These are phyloP conservation scores for Amphibolis antarctica DNA, from an alignment of 106 monocot species.

Conservation along the genomic window DNA sequence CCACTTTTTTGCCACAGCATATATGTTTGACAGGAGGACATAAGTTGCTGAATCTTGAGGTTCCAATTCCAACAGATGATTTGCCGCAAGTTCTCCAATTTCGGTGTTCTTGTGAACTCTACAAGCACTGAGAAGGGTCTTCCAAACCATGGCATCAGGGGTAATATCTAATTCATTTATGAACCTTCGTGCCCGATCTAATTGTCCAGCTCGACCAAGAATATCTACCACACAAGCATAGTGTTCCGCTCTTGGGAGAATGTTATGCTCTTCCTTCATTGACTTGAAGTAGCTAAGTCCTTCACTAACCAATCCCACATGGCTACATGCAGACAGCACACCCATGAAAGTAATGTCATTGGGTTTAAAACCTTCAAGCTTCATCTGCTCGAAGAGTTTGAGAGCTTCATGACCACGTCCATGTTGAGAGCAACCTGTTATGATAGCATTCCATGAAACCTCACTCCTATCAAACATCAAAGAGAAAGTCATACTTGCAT, in stretches of 20 bases:
- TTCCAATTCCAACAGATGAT: conserved; percentile 50
- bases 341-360: conserved; percentile 63
- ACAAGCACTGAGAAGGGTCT: conserved; percentile 72
- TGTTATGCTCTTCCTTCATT: conserved; percentile 34
- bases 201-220: conserved; percentile 63
- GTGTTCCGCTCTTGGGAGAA: conserved; percentile 51
- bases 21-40: conserved; percentile 75
- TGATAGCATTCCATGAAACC: conserved; percentile 84
- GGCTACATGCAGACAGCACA: conserved; percentile 77
- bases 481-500: conserved; percentile 44
- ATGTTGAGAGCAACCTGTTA: conserved; percentile 73
- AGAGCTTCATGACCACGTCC: conserved; percentile 51
- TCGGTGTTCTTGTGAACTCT: conserved; percentile 62
- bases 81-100: conserved; percentile 61
- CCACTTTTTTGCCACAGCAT: conserved; percentile 50
- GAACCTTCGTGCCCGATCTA: conserved; percentile 43
- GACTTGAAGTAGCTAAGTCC: conserved; percentile 56
- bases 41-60: conserved; percentile 69
- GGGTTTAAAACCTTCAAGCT: conserved; percentile 33
- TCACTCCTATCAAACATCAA: conserved; percentile 46
- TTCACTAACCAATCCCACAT: conserved; percentile 58
- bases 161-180: conserved; percentile 47
- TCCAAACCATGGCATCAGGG: conserved; percentile 74
- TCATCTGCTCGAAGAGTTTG: conserved; percentile 62
- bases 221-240: conserved; percentile 78